Conservation (phyloP, 2,329 filamentous ascomycete species). For the Drechslera avenae region DNA sequence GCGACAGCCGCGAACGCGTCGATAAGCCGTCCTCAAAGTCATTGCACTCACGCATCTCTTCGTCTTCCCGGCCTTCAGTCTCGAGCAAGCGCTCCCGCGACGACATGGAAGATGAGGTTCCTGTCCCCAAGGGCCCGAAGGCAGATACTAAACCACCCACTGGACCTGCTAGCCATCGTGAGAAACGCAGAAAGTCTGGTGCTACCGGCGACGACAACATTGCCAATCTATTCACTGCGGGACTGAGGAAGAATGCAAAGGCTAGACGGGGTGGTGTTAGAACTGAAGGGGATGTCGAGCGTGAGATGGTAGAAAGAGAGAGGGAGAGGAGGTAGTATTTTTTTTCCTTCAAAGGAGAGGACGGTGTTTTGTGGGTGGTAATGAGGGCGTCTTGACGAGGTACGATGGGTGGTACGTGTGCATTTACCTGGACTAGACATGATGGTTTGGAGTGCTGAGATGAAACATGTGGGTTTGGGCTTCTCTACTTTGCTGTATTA, state of each 20-base stretch:
- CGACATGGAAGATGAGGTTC: constrained; percentile 26
- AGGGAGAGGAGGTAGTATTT: constrained; percentile 28
- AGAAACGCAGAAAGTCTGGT: constrained; percentile 39
- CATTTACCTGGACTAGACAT: background rate
- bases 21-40: constrained; percentile 27
- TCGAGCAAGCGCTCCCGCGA: constrained; percentile 39
- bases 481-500: constrained; percentile 25
- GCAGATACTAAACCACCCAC: constrained; percentile 30
- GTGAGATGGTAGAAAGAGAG: constrained; percentile 41
- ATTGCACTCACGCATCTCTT: constrained; percentile 27
- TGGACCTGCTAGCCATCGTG: constrained; percentile 38
- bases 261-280: constrained; percentile 40
- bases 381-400: background rate
- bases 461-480: background rate
- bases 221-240: constrained; percentile 37
- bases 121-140: constrained; percentile 18
- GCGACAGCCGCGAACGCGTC: constrained; percentile 36
- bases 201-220: constrained; percentile 33
- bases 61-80: constrained; percentile 23
- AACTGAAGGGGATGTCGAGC: constrained; percentile 40
- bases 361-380: background rate
- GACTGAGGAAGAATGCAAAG: constrained; percentile 39
- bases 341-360: background rate
- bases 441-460: no score
- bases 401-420: background rate